Conservation (phyloP, 2,329 filamentous ascomycete genomes). For the Alternaria consortialis region DNA sequence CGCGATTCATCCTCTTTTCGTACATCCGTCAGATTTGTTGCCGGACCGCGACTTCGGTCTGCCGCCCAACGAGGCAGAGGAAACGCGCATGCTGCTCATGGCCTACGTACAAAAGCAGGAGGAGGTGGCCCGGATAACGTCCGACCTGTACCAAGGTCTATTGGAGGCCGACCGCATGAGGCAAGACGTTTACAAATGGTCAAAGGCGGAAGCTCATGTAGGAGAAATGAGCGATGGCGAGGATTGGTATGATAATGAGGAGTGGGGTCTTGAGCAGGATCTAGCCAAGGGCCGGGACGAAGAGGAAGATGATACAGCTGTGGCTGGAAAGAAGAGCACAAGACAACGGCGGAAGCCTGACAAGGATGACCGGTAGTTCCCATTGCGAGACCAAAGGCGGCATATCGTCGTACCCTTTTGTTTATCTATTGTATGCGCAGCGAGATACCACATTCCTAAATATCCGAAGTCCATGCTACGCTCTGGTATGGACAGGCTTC, state of each 20-base stretch:
- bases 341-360: slow-evolving; percentile 51
- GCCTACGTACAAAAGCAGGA: slow-evolving; percentile 87
- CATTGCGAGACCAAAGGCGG: not conserved
- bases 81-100: slow-evolving; percentile 76
- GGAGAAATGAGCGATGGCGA: slow-evolving; percentile 87
- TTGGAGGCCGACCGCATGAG: slow-evolving; percentile 76
- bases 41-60: slow-evolving; percentile 77
- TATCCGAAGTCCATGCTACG: slow-evolving; percentile 9
- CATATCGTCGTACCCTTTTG: not conserved
- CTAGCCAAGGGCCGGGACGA: slow-evolving; percentile 85
- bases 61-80: slow-evolving; percentile 77
- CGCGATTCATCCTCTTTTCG: slow-evolving; percentile 79
- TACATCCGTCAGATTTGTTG: slow-evolving; percentile 68
- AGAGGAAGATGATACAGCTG: slow-evolving; percentile 72
- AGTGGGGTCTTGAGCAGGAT: slow-evolving; percentile 78
- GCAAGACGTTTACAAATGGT: slow-evolving; percentile 75
- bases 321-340: slow-evolving; percentile 59
- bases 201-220: slow-evolving; percentile 79
- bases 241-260: slow-evolving; percentile 86
- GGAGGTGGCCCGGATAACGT: slow-evolving; percentile 77
- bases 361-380: slow-evolving; percentile 47
- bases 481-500: not conserved
- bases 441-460: slow-evolving; percentile 36
- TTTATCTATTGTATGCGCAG: slow-evolving; percentile 24
- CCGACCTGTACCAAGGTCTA: slow-evolving; percentile 74